Base-by-base conservation (phyloP, 257 asterid species). In the Sherardia arvensis region DNA sequence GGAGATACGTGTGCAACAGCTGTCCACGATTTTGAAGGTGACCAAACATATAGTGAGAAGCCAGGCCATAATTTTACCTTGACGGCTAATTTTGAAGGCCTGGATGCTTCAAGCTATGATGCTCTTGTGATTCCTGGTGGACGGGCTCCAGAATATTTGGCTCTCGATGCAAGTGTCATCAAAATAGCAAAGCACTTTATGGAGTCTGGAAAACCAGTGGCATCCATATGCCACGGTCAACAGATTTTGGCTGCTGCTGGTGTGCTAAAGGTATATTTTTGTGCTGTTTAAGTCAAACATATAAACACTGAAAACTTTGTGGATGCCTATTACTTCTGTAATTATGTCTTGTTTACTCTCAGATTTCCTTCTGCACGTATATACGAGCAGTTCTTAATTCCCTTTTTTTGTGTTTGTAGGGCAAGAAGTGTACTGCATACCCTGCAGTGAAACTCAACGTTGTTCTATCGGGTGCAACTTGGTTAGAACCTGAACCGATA, bases 121-220 rank as follows among this genome's bases (percentile, higher is more conserved):
- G 99, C 94, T 36, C 85, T 92, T 45, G 99, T 89, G 56, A 92
- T 92, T 58, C 99, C 97, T 0, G 96, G 99, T 23, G 99, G 99
- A 33, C 87, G 97, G 55, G 95, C 99, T 36, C 99, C 99, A 4
- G 99, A 92, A 75, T 92, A 92, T 61, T 71, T 92, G 85, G 97
- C 99, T 1, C 64, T 89, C 74, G 73, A 89, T 69, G 93, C 75
- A 30, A 75, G 53, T 55, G 95, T 92, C 60, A 57, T 92, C 54
- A 74, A 78, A 73, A 65, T 89, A 79, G 97, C 75, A 26, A 87
- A 82, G 82, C 77, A 83, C 27, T 92, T 89, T 57, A 84, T 84
- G 90, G 94, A 76, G 66, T 86, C 96, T 15, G 74, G 75, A 45
- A 92, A 87, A 78, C 97, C 99, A 45, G 87, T 92, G 64, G 99